Evolutionary conservation across 495 filamentous ascomycete species (phyloP).

Genomic region (Opeltia flavorubescens): DNA sequence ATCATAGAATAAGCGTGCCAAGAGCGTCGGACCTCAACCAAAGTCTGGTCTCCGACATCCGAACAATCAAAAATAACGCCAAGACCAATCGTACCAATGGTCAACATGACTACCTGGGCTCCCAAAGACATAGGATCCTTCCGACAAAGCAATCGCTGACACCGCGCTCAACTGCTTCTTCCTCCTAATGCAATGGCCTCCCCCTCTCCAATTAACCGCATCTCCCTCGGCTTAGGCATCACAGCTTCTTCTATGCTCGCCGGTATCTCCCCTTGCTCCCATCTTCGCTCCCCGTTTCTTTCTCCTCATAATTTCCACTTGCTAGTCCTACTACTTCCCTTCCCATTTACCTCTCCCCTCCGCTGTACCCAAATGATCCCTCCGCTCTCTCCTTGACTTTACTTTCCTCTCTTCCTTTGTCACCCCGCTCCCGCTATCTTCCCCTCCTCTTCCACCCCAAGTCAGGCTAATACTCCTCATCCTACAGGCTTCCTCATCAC

Average conservation of each 20-base stretch:
- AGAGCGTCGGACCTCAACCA: neutral
- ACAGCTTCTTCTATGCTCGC: neutral
- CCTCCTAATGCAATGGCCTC: neutral
- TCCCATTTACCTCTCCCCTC: too few species aligned
- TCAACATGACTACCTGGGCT: neutral
- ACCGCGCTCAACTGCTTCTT: too few species aligned
- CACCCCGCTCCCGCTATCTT: too few species aligned
- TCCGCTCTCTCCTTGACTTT: neutral
- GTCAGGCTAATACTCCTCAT: neutral
- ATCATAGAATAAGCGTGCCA: too few species aligned
- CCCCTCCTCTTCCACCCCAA: too few species aligned
- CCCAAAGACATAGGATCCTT: neutral
- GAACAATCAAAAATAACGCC: too few species aligned
- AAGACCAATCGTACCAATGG: too few species aligned
- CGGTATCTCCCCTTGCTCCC: neutral
- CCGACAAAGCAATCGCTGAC: too few species aligned
- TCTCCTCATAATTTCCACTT: neutral
- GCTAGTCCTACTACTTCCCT: too few species aligned
- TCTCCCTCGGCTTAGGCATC: neutral
- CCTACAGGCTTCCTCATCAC: neutral
- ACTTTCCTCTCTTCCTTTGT: conserved; percentile 8
- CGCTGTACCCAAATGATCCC: too few species aligned
- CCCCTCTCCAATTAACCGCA: neutral
- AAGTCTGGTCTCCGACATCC: too few species aligned
- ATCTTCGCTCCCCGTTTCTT: neutral